These are phyloP conservation scores for Panus rudis DNA, from an alignment of 768 basidiomycete species.

Conservation along the genomic window DNA sequence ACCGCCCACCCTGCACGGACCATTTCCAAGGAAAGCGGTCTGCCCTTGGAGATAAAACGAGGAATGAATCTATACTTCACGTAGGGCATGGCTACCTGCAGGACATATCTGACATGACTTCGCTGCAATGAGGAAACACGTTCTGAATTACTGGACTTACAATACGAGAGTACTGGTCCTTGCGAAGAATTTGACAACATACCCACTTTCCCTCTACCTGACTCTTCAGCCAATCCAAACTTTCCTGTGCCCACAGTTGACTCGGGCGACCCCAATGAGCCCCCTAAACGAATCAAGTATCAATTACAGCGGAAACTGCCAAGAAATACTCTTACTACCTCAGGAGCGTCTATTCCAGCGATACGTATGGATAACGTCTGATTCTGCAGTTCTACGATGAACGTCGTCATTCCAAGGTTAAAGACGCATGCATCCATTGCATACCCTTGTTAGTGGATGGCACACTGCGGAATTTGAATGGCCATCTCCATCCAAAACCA, in stretches of 20 bases:
- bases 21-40: slow-evolving; percentile 63
- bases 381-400: slow-evolving; percentile 57
- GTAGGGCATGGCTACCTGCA: slow-evolving; percentile 65
- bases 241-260: slow-evolving; percentile 72
- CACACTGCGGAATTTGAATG: slow-evolving; percentile 58
- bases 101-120: background rate
- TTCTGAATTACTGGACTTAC: slow-evolving; percentile 36
- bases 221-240: slow-evolving; percentile 61
- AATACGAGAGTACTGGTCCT: slow-evolving; percentile 80
- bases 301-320: background rate
- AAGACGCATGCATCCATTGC: slow-evolving; percentile 2
- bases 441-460: slow-evolving; percentile 55
- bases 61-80: slow-evolving; percentile 50
- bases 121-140: background rate
- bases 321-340: slow-evolving; percentile 41
- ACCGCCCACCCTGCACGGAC: slow-evolving; percentile 69
- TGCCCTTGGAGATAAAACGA: slow-evolving; percentile 37
- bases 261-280: slow-evolving; percentile 78
- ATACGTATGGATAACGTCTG: slow-evolving; percentile 84
- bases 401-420: background rate
- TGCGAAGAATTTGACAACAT: slow-evolving; percentile 63
- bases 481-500: slow-evolving; percentile 65
- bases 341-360: slow-evolving; percentile 90
- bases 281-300: slow-evolving; percentile 34
- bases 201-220: slow-evolving; percentile 52